A percentile compares a stretch with the other conserved stretches of the same genome.
Evolutionary conservation across 352 stramenopile genomes (phyloP).

Genomic region (Pythium rhizo-oryzae): DNA sequence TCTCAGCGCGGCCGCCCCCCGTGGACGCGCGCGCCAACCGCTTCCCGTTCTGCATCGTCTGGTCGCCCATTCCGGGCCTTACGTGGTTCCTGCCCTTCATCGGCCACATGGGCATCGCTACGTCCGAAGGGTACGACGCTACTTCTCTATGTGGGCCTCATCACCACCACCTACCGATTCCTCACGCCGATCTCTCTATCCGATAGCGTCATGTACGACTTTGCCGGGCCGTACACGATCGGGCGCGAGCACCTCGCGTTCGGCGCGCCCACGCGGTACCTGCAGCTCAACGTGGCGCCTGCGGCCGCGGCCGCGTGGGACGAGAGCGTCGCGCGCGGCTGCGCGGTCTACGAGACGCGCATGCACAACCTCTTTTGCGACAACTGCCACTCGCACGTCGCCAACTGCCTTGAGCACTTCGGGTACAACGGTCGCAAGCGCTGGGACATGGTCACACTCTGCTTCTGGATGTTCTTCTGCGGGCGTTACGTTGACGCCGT

Average conservation of each 20-base stretch:
- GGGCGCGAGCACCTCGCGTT: conserved; percentile 89
- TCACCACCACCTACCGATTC: background rate
- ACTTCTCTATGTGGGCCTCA: too few species aligned
- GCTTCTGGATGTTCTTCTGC: conserved; percentile 82
- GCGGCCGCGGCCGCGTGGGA: conserved; percentile 87
- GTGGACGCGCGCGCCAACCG: conserved; percentile 36
- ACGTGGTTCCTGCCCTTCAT: conserved; percentile 96
- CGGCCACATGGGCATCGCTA: conserved; percentile 94
- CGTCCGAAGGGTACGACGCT: conserved; percentile 68
- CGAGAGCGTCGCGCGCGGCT: conserved; percentile 85
- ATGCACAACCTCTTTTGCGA: conserved; percentile 98
- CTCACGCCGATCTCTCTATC: too few species aligned
- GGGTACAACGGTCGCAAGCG: conserved; percentile 53
- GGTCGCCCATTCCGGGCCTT: conserved; percentile 89
- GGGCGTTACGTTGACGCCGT: conserved; percentile 52
- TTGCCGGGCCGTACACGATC: conserved; percentile 95
- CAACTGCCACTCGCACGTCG: conserved; percentile 98
- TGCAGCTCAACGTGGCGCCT: conserved; percentile 69
- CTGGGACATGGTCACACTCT: conserved; percentile 85
- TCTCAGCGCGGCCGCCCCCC: background rate
- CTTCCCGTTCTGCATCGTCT: conserved; percentile 94
- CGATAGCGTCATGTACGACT: conserved; percentile 96
- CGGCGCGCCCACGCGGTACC: conserved; percentile 83
- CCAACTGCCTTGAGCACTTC: conserved; percentile 70
- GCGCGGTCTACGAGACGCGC: conserved; percentile 90